A percentile compares a stretch with the other conserved stretches of the same genome.
Evolutionary conservation across 2,329 filamentous ascomycete species (phyloP).

Genomic region (Harringtonia lauricola): DNA sequence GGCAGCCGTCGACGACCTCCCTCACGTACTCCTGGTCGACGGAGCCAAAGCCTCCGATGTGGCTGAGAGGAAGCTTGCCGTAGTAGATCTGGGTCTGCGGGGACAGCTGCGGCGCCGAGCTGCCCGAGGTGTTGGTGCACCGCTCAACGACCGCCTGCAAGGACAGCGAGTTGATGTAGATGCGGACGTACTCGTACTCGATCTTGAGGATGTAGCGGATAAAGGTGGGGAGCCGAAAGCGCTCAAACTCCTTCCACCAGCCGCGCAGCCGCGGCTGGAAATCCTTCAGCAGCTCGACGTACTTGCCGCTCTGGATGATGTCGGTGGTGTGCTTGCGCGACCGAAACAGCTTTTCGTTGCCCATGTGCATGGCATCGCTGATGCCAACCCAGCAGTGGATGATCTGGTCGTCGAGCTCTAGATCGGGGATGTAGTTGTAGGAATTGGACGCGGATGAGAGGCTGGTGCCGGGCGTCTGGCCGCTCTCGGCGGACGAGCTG

Average conservation of each 20-base stretch:
- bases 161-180: slow-evolving; percentile 90
- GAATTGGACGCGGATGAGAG: slow-evolving; percentile 42
- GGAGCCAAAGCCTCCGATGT: slow-evolving; percentile 50
- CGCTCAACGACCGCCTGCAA: slow-evolving; percentile 91
- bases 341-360: slow-evolving; percentile 79
- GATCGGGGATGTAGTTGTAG: slow-evolving; percentile 56
- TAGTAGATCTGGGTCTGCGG: slow-evolving; percentile 55
- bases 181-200: slow-evolving; percentile 89
- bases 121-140: slow-evolving; percentile 51
- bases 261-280: slow-evolving; percentile 68
- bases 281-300: slow-evolving; percentile 68
- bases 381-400: slow-evolving; percentile 91
- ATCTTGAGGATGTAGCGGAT: slow-evolving; percentile 74
- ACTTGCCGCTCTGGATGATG: slow-evolving; percentile 76
- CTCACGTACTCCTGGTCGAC: slow-evolving; percentile 63
- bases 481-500: slow-evolving; percentile 33
- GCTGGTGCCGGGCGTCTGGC: slow-evolving; percentile 49
- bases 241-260: slow-evolving; percentile 76
- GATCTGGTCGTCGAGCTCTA: slow-evolving; percentile 57
- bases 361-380: slow-evolving; percentile 82
- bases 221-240: slow-evolving; percentile 56
- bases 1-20: slow-evolving; percentile 67
- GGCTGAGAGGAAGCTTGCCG: slow-evolving; percentile 52
- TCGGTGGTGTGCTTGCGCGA: slow-evolving; percentile 81
- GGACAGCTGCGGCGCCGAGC: slow-evolving; percentile 31